phyloP scores from a whole-genome alignment of 176 grass and related monocot genomes.

The Triticum urartu region DNA sequence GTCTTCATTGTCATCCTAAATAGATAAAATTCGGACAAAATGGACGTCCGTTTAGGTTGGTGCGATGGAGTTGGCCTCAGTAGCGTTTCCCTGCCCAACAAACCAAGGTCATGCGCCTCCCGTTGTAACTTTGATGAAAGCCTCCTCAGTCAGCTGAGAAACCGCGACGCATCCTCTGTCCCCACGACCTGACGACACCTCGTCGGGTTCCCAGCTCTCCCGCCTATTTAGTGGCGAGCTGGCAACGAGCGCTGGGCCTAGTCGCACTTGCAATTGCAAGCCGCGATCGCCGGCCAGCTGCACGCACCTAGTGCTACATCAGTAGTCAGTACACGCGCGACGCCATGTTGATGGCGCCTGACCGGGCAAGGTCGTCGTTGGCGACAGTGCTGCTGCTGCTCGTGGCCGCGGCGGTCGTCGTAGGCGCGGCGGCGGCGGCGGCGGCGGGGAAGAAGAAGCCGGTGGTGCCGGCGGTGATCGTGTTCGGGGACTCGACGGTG shows the following conservation, averaged over 20 bases:
- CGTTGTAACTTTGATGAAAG: constrained; percentile 31
- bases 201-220: background rate
- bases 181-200: background rate
- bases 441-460: background rate
- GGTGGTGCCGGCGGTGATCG: constrained; percentile 54
- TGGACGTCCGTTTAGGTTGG: too few relatives aligned
- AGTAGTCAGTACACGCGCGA: background rate
- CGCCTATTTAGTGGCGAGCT: constrained; percentile 36
- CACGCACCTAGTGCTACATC: background rate
- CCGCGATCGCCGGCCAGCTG: background rate
- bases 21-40: too few relatives aligned
- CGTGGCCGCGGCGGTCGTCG: background rate
- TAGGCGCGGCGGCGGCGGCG: too few relatives aligned
- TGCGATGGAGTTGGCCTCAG: background rate
- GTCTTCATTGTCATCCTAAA: too few relatives aligned
- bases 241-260: background rate
- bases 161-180: background rate
- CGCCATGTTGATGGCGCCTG: background rate
- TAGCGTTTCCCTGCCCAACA: background rate
- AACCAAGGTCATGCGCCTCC: constrained; percentile 34
- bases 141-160: background rate
- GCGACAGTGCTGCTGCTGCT: background rate
- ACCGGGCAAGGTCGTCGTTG: background rate
- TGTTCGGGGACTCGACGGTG: constrained; percentile 83
- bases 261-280: background rate